Conservation (phyloP, 1,284 basidiomycete genomes). For the Pseudomicrostroma phylloplanum region DNA sequence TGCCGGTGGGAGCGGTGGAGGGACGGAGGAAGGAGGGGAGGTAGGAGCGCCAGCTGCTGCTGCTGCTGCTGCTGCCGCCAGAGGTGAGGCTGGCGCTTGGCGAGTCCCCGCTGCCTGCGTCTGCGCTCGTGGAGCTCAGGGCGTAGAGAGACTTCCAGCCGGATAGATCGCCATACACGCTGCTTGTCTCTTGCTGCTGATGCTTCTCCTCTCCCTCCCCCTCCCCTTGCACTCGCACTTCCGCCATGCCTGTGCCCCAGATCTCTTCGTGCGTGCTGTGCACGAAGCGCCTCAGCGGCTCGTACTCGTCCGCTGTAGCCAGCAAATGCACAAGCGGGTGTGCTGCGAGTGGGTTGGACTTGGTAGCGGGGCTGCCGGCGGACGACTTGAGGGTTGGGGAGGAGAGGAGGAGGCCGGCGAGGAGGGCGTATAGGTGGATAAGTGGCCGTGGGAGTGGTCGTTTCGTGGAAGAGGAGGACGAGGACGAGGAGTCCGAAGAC, state of each 20-base stretch:
- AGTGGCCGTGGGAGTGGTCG: not conserved
- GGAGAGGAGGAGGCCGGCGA: not conserved
- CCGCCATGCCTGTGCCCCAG: not conserved
- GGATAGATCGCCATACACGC: not conserved
- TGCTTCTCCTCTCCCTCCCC: not conserved
- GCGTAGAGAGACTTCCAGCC: not conserved
- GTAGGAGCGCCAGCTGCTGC: not conserved
- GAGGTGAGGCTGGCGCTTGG: no score
- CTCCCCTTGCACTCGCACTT: not conserved
- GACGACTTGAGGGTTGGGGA: no score
- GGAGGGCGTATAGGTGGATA: not conserved
- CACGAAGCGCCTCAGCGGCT: not conserved
- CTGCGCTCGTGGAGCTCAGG: not conserved
- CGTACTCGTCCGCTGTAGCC: not conserved
- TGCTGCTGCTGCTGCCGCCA: no score
- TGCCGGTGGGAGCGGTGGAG: not conserved
- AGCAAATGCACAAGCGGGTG: not conserved
- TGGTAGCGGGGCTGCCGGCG: not conserved
- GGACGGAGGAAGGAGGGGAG: not conserved
- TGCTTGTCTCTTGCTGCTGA: not conserved
- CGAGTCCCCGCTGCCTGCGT: not conserved
- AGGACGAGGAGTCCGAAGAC: not conserved
- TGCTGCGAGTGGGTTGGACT: not conserved
- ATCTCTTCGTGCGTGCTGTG: not conserved
- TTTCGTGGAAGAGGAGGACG: not conserved